Base-by-base conservation (phyloP, 2,329 filamentous ascomycete genomes). In the Clonostachys rhizophaga region DNA sequence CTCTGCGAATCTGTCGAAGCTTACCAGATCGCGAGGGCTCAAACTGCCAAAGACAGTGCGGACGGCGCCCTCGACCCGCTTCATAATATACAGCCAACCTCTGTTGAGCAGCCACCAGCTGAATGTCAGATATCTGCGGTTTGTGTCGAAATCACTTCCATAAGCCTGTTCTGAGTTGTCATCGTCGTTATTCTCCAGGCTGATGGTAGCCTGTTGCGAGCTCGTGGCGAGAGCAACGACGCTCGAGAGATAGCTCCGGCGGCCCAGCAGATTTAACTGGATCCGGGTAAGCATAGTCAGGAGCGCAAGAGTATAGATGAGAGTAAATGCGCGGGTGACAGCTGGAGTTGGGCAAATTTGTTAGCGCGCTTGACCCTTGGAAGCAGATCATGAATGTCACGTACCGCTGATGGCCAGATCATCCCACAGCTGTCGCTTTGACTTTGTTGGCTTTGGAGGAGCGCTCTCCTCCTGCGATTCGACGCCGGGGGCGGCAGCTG, bases 21-120 rank as follows among this genome's bases (percentile, higher is more conserved):
- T 88, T 50, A 99, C 78, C 52, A 95, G 86, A 59, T 97, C 92
- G 44, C 91, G 83, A 2, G 91, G 91, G 63, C 91, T 96, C 44
- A 96, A 73, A 51, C 82, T 77, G n/a, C 90, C 89, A 65, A 96
- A 97, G 20, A 92, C 87, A 46, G 95, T 87, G 56, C 86, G 86
- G 20, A 99, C 94, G 5, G 91, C 91, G n/a, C 75, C 72, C 61
- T 91, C 84, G 43, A 99, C 91, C 53, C 85, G 87, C 48, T 83
- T 75, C 78, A 91, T 86, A 48, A 97, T 72, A 49, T 91, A 83
- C 54, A 84, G 82, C 84, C 91, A 97, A 40, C 94, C 94, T 54
- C 83, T 83, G 68, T 99, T 92, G 43, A 99, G 75, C 42, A 99
- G 72, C 91, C 92, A 99, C 94, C 94, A 99, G 68, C 90, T 96